phyloP scores from a whole-genome alignment of 768 basidiomycete species.

The Tubosaeta sp. region DNA sequence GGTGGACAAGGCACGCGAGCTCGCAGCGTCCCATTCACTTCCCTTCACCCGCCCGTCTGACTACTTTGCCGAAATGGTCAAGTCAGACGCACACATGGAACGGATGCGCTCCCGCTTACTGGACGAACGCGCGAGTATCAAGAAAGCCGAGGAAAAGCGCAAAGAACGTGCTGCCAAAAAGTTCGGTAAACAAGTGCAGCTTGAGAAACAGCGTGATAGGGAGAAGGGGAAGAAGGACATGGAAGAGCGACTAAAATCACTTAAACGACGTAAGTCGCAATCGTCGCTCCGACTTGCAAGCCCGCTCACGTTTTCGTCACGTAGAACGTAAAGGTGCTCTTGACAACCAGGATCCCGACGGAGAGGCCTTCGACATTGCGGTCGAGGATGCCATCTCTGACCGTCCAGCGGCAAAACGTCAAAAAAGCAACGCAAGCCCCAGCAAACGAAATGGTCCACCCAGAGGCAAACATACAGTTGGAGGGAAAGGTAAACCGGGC shows the following conservation, averaged over 20 bases:
- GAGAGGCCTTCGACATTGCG: conserved; percentile 77
- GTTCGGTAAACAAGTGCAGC: conserved; percentile 96
- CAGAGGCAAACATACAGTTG: conserved; percentile 40
- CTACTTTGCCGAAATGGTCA: conserved; percentile 99
- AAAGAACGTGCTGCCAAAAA: conserved; percentile 95
- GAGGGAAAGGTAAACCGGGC: conserved; percentile 3
- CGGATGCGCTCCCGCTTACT: conserved; percentile 86
- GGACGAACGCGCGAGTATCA: conserved; percentile 84
- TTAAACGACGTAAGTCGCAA: conserved; percentile 73
- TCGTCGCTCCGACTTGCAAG: neutral
- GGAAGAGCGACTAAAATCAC: conserved; percentile 76
- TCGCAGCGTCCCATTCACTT: conserved; percentile 75
- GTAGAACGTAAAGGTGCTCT: conserved; percentile 82
- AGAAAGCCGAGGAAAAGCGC: conserved; percentile 87
- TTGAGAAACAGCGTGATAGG: conserved; percentile 89
- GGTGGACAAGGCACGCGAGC: conserved; percentile 67
- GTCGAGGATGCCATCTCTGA: conserved; percentile 86
- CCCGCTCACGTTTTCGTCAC: conserved; percentile 2
- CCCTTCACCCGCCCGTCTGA: conserved; percentile 90
- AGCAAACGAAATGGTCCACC: conserved; percentile 32
- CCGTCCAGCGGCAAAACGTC: conserved; percentile 59
- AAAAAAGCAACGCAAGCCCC: conserved; percentile 25
- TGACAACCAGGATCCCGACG: conserved; percentile 54
- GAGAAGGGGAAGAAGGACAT: conserved; percentile 89
- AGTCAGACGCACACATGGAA: conserved; percentile 97